phyloP scores from a whole-genome alignment of 139 green algal genomes.

The Picochlorum sp. region DNA sequence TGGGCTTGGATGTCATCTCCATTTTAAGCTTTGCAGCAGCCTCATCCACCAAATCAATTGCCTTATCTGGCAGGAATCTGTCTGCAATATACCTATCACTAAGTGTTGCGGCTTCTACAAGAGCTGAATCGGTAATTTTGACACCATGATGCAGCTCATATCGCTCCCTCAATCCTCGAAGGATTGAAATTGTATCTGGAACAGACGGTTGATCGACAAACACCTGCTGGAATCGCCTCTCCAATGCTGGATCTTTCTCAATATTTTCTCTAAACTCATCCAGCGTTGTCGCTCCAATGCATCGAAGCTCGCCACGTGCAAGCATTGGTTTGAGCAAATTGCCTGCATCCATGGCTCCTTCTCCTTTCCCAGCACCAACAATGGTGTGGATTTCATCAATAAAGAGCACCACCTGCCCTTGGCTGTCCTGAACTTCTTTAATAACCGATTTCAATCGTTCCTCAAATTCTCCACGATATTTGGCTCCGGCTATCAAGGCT shows the following conservation, averaged over 20 bases:
- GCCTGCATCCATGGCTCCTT: constrained; percentile 86
- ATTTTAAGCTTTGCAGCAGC: constrained; percentile 96
- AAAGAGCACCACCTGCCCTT: constrained; percentile 77
- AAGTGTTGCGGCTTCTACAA: constrained; percentile 90
- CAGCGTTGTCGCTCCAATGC: constrained; percentile 95
- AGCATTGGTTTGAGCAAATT: constrained; percentile 98
- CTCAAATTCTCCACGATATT: constrained; percentile 98
- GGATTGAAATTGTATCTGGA: constrained; percentile 89
- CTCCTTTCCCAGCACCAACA: constrained; percentile 53
- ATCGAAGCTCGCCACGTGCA: constrained; percentile 88
- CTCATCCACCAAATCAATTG: constrained; percentile 95
- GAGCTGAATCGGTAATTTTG: constrained; percentile 85
- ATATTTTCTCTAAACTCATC: constrained; percentile 99
- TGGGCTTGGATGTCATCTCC: constrained; percentile 98
- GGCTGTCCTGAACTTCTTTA: constrained; percentile 78
- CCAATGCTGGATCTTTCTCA: constrained; percentile 97
- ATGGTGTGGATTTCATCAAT: constrained; percentile 99
- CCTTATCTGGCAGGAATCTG: constrained; percentile 87
- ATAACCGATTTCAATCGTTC: constrained; percentile 93
- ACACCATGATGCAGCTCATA: constrained; percentile 99
- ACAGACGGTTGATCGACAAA: constrained; percentile 90
- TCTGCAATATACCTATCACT: constrained; percentile 93
- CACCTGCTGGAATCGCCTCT: constrained; percentile 80
- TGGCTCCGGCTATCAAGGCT: constrained; percentile 89
- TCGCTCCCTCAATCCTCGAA: constrained; percentile 86